A percentile compares a stretch with the other conserved stretches of the same genome.
Evolutionary conservation across 495 filamentous ascomycete species (phyloP).

Genomic region (Aspergillus saccharolyticus): DNA sequence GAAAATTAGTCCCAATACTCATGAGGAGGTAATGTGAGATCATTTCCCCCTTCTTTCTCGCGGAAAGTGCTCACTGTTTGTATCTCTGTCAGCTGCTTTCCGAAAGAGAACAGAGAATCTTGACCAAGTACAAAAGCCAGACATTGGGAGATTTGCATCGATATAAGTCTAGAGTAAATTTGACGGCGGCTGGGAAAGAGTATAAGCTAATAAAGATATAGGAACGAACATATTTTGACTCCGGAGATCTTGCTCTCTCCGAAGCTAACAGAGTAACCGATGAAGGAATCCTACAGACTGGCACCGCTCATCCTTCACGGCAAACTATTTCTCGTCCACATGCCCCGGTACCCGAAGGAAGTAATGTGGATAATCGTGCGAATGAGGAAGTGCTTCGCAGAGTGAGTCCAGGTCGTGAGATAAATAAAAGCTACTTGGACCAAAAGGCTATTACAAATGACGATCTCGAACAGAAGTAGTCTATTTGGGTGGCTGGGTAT

Average conservation of each 20-base stretch:
- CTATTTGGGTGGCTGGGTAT: neutral
- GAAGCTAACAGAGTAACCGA: conserved; percentile 21
- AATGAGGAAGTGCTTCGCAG: conserved; percentile 19
- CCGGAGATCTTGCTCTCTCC: conserved; percentile 31
- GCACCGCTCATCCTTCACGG: conserved; percentile 23
- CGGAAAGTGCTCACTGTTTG: neutral
- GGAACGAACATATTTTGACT: conserved; percentile 32
- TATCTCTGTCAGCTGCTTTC: neutral
- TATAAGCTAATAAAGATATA: conserved; percentile 12
- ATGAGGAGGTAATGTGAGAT: neutral
- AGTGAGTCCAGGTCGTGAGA: neutral
- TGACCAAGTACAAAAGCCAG: neutral
- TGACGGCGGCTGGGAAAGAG: neutral
- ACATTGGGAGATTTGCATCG: conserved; percentile 1
- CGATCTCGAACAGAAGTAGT: neutral
- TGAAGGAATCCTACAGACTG: conserved; percentile 22
- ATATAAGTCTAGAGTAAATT: neutral
- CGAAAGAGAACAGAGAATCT: neutral
- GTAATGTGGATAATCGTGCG: conserved; percentile 26
- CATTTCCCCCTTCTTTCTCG: neutral
- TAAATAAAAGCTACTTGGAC: neutral
- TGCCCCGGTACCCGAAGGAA: conserved; percentile 23
- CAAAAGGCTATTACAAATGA: neutral
- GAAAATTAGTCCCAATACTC: neutral
- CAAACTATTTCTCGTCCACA: conserved; percentile 28